These are phyloP conservation scores for Cladophialophora exuberans DNA, from an alignment of 2,329 filamentous ascomycete species.

Conservation along the genomic window DNA sequence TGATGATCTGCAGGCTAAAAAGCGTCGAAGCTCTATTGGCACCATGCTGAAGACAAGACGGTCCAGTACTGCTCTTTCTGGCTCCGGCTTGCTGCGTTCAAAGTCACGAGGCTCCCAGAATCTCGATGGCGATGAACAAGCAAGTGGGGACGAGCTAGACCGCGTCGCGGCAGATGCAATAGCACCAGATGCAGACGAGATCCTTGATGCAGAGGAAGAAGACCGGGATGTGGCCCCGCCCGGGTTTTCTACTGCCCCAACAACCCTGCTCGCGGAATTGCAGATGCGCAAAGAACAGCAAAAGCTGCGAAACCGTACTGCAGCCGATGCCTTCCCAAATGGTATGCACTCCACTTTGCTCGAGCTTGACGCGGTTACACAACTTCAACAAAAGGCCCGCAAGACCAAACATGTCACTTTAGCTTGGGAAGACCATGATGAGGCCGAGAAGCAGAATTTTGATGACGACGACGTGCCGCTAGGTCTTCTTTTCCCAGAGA, in stretches of 20 bases:
- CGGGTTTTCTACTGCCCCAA: conserved; percentile 71
- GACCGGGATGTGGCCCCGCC: conserved; percentile 51
- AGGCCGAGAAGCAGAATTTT: conserved; percentile 56
- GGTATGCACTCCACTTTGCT: conserved; percentile 91
- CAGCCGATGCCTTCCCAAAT: conserved; percentile 65
- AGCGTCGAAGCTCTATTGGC: conserved; percentile 38
- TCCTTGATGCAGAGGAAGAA: conserved; percentile 44
- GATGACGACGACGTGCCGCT: conserved; percentile 86
- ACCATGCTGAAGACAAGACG: conserved; percentile 33
- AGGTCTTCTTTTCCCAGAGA: conserved; percentile 71
- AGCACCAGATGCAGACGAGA: conserved; percentile 32
- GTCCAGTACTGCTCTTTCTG: conserved; percentile 31
- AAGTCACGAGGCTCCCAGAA: conserved; percentile 24
- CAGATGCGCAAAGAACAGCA: conserved; percentile 89
- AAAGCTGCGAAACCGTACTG: conserved; percentile 74
- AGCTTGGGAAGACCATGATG: conserved; percentile 78
- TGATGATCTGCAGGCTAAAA: conserved; percentile 32
- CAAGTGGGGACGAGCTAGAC: conserved; percentile 31
- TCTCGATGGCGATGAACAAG: conserved; percentile 23
- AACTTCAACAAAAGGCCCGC: conserved; percentile 76
- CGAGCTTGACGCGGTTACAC: conserved; percentile 85
- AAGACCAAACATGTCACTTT: conserved; percentile 77
- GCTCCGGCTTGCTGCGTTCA: conserved; percentile 26
- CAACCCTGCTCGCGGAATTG: conserved; percentile 88
- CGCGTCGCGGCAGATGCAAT: conserved; percentile 28